Evolutionary conservation across 2,329 filamentous ascomycete species (phyloP).

Genomic region (Colletotrichum camelliae): DNA sequence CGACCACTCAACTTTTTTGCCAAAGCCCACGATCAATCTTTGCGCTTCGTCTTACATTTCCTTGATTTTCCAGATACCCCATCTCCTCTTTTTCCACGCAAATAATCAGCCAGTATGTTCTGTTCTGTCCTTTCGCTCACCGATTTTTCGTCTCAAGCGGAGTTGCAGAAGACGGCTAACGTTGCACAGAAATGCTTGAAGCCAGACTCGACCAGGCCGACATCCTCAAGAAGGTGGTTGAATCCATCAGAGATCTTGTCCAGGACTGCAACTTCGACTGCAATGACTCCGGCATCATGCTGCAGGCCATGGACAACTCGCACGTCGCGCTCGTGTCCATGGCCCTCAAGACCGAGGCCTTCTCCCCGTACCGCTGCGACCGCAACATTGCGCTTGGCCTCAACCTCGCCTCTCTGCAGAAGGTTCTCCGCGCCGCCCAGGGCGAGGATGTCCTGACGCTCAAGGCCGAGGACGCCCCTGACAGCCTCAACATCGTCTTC

Average conservation of each 20-base stretch:
- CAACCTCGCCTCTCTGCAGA: constrained; percentile 95
- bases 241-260: constrained; percentile 98
- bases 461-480: constrained; percentile 96
- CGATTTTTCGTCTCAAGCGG: background rate
- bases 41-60: background rate
- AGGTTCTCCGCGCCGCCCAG: constrained; percentile 93
- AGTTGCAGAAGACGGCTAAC: constrained; percentile 37
- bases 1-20: background rate
- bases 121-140: background rate
- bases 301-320: constrained; percentile 99
- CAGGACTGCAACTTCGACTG: constrained; percentile 99
- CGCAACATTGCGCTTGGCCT: constrained; percentile 98
- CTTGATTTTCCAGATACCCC: constrained; percentile 14
- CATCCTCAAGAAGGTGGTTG: constrained; percentile 97
- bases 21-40: background rate
- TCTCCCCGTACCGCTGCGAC: constrained; percentile 96
- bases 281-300: constrained; percentile 98
- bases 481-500: constrained; percentile 94
- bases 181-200: constrained; percentile 76
- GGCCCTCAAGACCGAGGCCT: constrained; percentile 95
- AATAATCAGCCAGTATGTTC: constrained; percentile 13
- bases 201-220: constrained; percentile 94
- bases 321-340: constrained; percentile 99
- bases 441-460: constrained; percentile 94
- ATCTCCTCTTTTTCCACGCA: background rate